Evolutionary conservation across 345 rosid genomes (phyloP), one percentile per base, ranked within the genome.

Genomic region (Lumnitzera littorea): DNA sequence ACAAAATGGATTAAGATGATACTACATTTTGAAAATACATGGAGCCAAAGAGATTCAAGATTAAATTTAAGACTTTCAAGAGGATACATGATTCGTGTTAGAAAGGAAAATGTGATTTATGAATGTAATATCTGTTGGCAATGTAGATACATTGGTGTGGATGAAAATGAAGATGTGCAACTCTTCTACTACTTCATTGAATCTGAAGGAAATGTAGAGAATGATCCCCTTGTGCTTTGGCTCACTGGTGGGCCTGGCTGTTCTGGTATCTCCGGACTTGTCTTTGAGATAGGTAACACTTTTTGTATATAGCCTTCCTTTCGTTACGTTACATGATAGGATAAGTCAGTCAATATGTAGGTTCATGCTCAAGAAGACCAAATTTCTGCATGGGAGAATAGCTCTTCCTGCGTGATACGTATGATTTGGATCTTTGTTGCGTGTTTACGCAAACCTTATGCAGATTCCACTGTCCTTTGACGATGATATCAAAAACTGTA

Each of bases 201-300:
- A 48, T 77, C 78, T 4, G 75, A 77, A 51, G 60, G 78, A 5
- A 65, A 70, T 56, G 73, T 68, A 1, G 48, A 13, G 47, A 46
- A 20, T 2, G 73, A 77, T 24, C 81, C 75, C 1, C 66, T 70
- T 27, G 16, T 77, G 70, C 75, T 77, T 23, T 77, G 78, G 81
- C 70, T 73, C 29, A 77, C 78, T 2, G 78, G 77, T 3, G 75
- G 77, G 46, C 78, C 81, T 3, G 73, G 78, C 6, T 77, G 78
- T 50, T 77, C 78, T 24, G 73, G 68, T 16, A 56, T 73, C 50
- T 73, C 78, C 3, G 78, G 75, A 15, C 55, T 77, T 25, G 50
- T 67, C 25, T 73, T 60, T 15, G 73, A 77, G 65, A 77, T 62
- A 56, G 78, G 78, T 69, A 60, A 46, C n/a, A 11, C 6, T 31